Conservation (phyloP, 163 green algal genomes). For the Chlorella variabilis region DNA sequence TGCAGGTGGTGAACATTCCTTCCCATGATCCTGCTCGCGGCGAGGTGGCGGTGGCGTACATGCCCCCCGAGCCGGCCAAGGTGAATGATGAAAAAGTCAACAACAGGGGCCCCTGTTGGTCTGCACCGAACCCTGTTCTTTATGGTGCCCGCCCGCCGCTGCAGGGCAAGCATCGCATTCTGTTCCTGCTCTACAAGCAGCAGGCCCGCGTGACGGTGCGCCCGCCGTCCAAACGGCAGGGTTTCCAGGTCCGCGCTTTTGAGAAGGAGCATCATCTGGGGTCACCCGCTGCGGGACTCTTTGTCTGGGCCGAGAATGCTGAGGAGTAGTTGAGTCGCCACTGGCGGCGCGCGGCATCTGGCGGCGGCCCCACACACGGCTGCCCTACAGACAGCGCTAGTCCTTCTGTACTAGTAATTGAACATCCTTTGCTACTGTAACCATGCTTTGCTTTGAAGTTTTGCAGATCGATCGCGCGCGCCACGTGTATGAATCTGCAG, state of each 20-base stretch:
- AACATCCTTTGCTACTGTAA: too few relatives aligned
- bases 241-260: slow-evolving; percentile 43
- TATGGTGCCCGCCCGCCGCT: not conserved
- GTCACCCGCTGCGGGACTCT: slow-evolving; percentile 31
- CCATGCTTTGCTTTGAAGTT: too few relatives aligned
- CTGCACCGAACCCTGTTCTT: not conserved
- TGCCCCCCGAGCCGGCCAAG: not conserved
- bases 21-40: slow-evolving; percentile 31
- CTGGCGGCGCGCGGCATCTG: not conserved
- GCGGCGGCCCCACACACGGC: too few relatives aligned
- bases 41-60: slow-evolving; percentile 15
- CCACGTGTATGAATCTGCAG: too few relatives aligned
- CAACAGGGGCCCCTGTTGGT: too few relatives aligned
- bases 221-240: slow-evolving; percentile 26
- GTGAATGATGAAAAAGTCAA: not conserved
- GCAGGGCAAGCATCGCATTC: slow-evolving; percentile 39
- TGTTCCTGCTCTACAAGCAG: slow-evolving; percentile 52
- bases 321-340: slow-evolving; percentile 17
- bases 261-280: slow-evolving; percentile 36
- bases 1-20: slow-evolving; percentile 45
- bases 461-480: too few relatives aligned
- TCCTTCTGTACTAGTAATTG: too few relatives aligned
- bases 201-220: slow-evolving; percentile 21
- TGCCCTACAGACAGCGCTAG: too few relatives aligned
- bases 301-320: slow-evolving; percentile 4